Base-by-base conservation (phyloP, 1,139 yeast species). In the Yamadazyma conglobata region DNA sequence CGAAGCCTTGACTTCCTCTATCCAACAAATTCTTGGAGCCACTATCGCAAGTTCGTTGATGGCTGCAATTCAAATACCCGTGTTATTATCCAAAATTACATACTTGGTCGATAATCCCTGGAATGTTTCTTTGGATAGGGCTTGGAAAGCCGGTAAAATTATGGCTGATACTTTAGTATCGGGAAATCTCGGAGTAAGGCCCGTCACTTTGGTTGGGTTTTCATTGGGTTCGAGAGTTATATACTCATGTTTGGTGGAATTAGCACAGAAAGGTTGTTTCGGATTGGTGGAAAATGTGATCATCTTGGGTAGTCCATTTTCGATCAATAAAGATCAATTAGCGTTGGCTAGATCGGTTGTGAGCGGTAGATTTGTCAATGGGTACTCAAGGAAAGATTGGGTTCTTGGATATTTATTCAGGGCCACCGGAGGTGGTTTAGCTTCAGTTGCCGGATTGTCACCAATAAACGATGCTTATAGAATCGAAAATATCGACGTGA, bases 61-160 rank as follows among this genome's bases (percentile, higher is more conserved):
- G 95, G 77, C 96, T n/a, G 93, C 97, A 1, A 70, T 93, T 32
- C 97, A 91, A 54, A 65, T 86, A 38, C 98, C 99, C 0, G 80
- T 93, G 88, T 82, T 86, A 39, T 66, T 93, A 26, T 79, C 96
- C 0, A 93, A 93, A 50, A 64, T 93, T 22, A 83, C 96, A 0
- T 93, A 93, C 48, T 60, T 93, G 25, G 70, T 93, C 22, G 99
- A 93, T 53, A 93, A 93, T 49, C 99, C 98, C 0, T 93, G 98
- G 98, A 89, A 82, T 50, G 97, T 91, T 4, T 89, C 98, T 0
- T 64, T 93, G 38, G 97, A 91, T 56, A 72, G 99, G 40, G 98
- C 99, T 0, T 89, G 97, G 96, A 74, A 89, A 30, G 95, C 97
- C 0, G 99, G 99, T 3, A 66, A 79, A 39, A 79, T 93, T 28